phyloP scores from a whole-genome alignment of 176 grass and related monocot species.

The Sorghum bicolor region Sorghum_bicolor_NCBIv3 NC_012878.2:56001-56500 shows the following conservation, averaged over 20 bases:
- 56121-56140: slow-evolving; percentile 80
- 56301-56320: slow-evolving; percentile 90
- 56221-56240: background rate
- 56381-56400: slow-evolving; percentile 91
- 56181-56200: slow-evolving; percentile 32
- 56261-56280: slow-evolving; percentile 75
- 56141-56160: slow-evolving; percentile 68
- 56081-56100: slow-evolving; percentile 69
- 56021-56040: background rate
- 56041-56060: background rate
- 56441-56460: slow-evolving; percentile 73
- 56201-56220: background rate
- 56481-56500: slow-evolving; percentile 81
- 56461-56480: slow-evolving; percentile 65
- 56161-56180: slow-evolving; percentile 57
- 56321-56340: slow-evolving; percentile 58
- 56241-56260: background rate
- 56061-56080: background rate
- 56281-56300: slow-evolving; percentile 76
- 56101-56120: slow-evolving; percentile 94
- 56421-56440: slow-evolving; percentile 67
- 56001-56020: background rate
- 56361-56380: slow-evolving; percentile 88
- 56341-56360: slow-evolving; percentile 93
- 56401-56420: slow-evolving; percentile 93